Evolutionary conservation across 257 asterid species (phyloP), one percentile per base, ranked within the genome.

Genomic region (Penstemon newberryi): DNA sequence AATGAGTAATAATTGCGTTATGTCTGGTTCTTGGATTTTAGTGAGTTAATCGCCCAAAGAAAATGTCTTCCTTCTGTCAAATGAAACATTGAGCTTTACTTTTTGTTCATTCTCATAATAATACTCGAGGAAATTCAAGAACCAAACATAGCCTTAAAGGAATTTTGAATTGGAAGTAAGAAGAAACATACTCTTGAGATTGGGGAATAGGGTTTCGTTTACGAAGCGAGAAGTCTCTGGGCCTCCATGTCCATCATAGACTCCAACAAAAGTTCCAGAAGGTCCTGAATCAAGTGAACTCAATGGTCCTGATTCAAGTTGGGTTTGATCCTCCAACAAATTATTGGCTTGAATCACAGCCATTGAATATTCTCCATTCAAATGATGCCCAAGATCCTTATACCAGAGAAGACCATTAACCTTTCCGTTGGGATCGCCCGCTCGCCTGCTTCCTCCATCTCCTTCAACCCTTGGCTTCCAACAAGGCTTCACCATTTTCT

Each of bases 191-290:
- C 99, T 87, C 88, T 90, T 90, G 45, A 93, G 88, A 70, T 87
- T 87, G 77, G 65, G 70, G 80, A 91, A 93, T 47, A 93, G 72
- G 70, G 53, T 80, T 8, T 85, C 85, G 25, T 88, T 90, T 44
- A 91, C 86, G 55, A 85, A 93, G 18, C 97, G 87, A 7, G 99
- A 69, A 3, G 99, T 74, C 84, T 93, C 97, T 1, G 99, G 96
- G 45, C 97, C 99, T 50, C 99, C 99, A 75, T 93, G 99, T n/a
- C 99, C 99, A 80, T 93, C 99, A 69, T 90, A 90, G 41, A 93
- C 92, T 44, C 99, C 99, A 41, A 93, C 69, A 58, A 90, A 90
- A 15, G 97, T 90, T n/a, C 97, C 99, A 68, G 65, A 52, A 4
- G 92, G 97, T 6, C 96, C 99, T 1, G 96, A 83, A 66, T 66